These are phyloP conservation scores for Podaxis pistillaris DNA, from an alignment of 768 basidiomycete genomes.

Conservation along the genomic window DNA sequence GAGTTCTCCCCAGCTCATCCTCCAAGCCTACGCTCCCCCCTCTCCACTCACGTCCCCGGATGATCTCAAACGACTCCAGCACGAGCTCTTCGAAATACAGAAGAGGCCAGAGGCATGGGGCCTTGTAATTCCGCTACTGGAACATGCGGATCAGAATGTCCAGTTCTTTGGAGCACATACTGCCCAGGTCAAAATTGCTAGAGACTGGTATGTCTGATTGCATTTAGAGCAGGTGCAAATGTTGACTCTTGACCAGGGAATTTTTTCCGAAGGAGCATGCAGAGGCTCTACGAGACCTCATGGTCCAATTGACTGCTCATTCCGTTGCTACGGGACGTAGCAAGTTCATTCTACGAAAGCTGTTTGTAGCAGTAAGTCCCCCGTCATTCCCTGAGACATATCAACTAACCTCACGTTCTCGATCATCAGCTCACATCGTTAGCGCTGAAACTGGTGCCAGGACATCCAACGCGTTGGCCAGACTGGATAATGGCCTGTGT, in stretches of 20 bases:
- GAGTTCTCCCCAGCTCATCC: slow-evolving; percentile 52
- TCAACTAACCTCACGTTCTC: slow-evolving; percentile 6
- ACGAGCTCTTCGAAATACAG: slow-evolving; percentile 75
- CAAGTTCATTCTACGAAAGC: slow-evolving; percentile 78
- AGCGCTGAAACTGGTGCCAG: slow-evolving; percentile 67
- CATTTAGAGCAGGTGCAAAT: slow-evolving; percentile 1
- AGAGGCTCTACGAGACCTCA: slow-evolving; percentile 55
- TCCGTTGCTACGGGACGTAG: slow-evolving; percentile 56
- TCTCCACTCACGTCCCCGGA: slow-evolving; percentile 50
- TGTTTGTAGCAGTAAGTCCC: slow-evolving; percentile 78
- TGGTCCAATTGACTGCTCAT: slow-evolving; percentile 69
- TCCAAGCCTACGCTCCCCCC: slow-evolving; percentile 59
- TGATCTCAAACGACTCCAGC: slow-evolving; percentile 61
- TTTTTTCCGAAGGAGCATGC: slow-evolving; percentile 64
- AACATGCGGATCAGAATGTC: slow-evolving; percentile 73
- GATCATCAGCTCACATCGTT: slow-evolving; percentile 56
- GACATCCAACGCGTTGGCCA: slow-evolving; percentile 62
- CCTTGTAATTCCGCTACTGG: slow-evolving; percentile 72
- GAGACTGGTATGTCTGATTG: slow-evolving; percentile 71
- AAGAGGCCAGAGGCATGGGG: slow-evolving; percentile 82
- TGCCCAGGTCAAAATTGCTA: slow-evolving; percentile 87
- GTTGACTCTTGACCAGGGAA: slow-evolving; percentile 50
- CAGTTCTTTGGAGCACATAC: slow-evolving; percentile 97
- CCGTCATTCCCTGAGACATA: slow-evolving; percentile 9
- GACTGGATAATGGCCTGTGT: slow-evolving; percentile 74